Conservation (phyloP, 441 rosid genomes). For the Flueggea neowawraea region DNA sequence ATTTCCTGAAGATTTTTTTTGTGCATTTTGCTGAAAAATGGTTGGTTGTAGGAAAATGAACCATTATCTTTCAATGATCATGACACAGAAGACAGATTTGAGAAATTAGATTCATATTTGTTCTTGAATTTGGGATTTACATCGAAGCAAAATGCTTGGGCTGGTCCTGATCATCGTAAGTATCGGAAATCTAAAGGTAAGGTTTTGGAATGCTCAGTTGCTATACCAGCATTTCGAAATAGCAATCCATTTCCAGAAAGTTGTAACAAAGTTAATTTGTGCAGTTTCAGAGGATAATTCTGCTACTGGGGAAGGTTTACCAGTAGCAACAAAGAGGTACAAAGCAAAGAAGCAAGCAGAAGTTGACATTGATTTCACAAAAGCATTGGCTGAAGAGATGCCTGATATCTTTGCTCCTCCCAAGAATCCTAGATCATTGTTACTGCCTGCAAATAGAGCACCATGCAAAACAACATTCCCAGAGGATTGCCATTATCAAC, state of each 20-base stretch:
- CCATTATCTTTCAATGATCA: conserved; percentile 31
- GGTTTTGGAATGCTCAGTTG: not conserved
- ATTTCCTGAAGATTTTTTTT: not conserved
- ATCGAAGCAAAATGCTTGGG: conserved; percentile 88
- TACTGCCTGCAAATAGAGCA: conserved; percentile 66
- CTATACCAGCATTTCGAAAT: conserved; percentile 8
- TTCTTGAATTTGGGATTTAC: conserved; percentile 62
- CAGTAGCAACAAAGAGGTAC: conserved; percentile 44
- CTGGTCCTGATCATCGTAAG: conserved; percentile 99
- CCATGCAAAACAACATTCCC: conserved; percentile 70
- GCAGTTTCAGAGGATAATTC: conserved; percentile 45
- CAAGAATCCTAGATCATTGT: conserved; percentile 66
- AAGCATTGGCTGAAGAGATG: conserved; percentile 63
- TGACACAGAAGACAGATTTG: conserved; percentile 49
- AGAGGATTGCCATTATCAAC: conserved; percentile 97
- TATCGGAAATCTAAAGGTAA: conserved; percentile 71
- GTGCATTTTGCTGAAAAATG: not conserved
- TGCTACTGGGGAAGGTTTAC: conserved; percentile 38
- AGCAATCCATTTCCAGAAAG: conserved; percentile 14
- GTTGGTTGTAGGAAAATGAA: conserved; percentile 47
- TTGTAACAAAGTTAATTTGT: conserved; percentile 9
- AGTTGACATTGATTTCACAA: conserved; percentile 66
- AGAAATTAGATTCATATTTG: conserved; percentile 57
- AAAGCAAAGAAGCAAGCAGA: conserved; percentile 63
- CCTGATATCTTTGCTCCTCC: conserved; percentile 74